Conservation (phyloP, 2,329 filamentous ascomycete species). For the Aspergillus calidoustus region DNA sequence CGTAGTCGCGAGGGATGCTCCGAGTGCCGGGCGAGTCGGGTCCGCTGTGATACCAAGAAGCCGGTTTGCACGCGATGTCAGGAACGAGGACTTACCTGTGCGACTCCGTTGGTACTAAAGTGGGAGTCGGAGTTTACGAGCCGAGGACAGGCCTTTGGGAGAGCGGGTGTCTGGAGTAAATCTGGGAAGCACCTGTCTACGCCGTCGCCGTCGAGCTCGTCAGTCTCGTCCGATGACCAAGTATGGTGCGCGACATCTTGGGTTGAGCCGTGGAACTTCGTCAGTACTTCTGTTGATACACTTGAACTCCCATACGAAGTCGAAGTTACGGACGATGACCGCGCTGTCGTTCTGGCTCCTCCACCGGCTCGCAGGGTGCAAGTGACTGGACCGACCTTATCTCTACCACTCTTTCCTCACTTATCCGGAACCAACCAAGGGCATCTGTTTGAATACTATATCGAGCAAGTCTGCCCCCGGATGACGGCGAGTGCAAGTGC, state of each 20-base stretch:
- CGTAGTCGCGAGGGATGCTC: constrained; percentile 47
- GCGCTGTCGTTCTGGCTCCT: constrained; percentile 19
- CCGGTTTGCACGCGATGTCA: constrained; percentile 44
- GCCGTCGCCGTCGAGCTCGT: constrained; percentile 24
- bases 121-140: constrained; percentile 47
- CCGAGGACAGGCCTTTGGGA: constrained; percentile 49
- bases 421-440: constrained; percentile 34
- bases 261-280: constrained; percentile 37
- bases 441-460: constrained; percentile 46
- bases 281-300: constrained; percentile 37
- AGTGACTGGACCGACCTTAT: constrained; percentile 17
- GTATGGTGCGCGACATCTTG: constrained; percentile 35
- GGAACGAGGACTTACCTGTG: constrained; percentile 41
- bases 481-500: constrained; percentile 42
- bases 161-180: constrained; percentile 49
- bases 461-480: constrained; percentile 46
- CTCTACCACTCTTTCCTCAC: constrained; percentile 36
- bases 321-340: constrained; percentile 31
- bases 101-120: constrained; percentile 43
- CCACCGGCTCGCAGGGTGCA: constrained; percentile 1
- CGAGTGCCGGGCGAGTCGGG: constrained; percentile 46
- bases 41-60: constrained; percentile 47
- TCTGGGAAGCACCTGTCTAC: constrained; percentile 25
- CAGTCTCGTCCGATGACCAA: constrained; percentile 25
- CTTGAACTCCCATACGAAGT: constrained; percentile 34